Evolutionary conservation across 768 basidiomycete genomes (phyloP).

Genomic region (Udeniomyces megalosporus): DNA sequence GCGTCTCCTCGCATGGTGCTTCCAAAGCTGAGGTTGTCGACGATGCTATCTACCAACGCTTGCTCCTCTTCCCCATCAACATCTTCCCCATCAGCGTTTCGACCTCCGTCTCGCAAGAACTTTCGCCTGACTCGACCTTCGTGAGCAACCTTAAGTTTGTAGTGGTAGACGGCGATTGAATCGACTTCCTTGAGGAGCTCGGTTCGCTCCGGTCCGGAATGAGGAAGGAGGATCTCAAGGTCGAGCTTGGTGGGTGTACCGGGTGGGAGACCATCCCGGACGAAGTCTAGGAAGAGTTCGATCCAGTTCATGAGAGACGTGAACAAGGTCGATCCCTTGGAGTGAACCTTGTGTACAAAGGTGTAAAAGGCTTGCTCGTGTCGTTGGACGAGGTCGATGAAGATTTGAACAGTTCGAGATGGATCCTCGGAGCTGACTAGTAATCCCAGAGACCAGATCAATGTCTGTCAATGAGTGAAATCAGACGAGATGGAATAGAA

Average conservation of each 20-base stretch:
- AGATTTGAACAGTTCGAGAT: constrained; percentile 68
- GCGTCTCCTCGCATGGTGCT: constrained; percentile 63
- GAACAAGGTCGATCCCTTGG: constrained; percentile 87
- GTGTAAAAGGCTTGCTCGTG: constrained; percentile 92
- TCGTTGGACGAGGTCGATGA: constrained; percentile 79
- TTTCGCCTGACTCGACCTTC: constrained; percentile 80
- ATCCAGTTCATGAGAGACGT: constrained; percentile 92
- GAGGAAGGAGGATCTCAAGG: constrained; percentile 79
- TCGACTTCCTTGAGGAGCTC: constrained; percentile 74
- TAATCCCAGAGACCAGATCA: neutral
- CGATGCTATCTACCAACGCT: constrained; percentile 63
- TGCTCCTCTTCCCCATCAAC: constrained; percentile 62
- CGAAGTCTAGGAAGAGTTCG: constrained; percentile 76
- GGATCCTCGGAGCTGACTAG: constrained; percentile 76
- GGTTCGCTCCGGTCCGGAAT: constrained; percentile 56
- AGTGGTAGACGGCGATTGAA: constrained; percentile 76
- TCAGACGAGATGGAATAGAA: neutral
- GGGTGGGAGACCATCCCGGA: constrained; percentile 68
- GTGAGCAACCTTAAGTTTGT: constrained; percentile 78
- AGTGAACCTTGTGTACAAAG: constrained; percentile 97
- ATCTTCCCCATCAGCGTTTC: constrained; percentile 21
- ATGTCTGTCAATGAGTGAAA: neutral
- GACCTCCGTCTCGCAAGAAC: constrained; percentile 41
- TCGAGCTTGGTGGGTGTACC: constrained; percentile 35
- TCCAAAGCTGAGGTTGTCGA: constrained; percentile 65